Evolutionary conservation across 1,139 yeast species (phyloP), one percentile per base, ranked within the genome.

Genomic region (Taphrina sp.): DNA sequence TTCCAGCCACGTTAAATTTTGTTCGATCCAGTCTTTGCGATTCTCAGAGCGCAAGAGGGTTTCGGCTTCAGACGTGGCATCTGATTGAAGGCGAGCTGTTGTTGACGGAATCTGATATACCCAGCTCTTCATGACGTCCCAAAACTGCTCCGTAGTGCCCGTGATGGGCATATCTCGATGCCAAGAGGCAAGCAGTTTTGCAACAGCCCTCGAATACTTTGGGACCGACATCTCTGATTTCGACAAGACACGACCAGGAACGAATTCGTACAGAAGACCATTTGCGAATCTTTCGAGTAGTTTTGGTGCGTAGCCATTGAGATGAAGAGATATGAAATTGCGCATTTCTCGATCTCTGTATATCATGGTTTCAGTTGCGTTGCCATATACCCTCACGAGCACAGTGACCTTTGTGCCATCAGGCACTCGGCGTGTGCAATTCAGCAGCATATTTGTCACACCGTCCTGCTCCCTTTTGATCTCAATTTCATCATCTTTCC

Each of bases 321-420:
- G 75, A 64, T 82, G 76, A 52, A 85, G 73, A 47, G 81, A 78
- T 56, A 81, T 68, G 66, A 85, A 92, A 61, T 85, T 82, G 29
- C 83, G 82, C 66, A 81, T 83, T 66, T 85, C 95, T 31, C 90
- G 72, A 63, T 83, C 84, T 61, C 95, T 73, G 67, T 85, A 89
- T 41, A 85, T 85, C 57, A 85, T 83, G 36, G 82, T 71, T 59
- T 77, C 78, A 0, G 95, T 85, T 16, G 90, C 90, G 58, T 80
- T 78, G 7, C 95, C 95, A 63, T 85, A 85, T 0, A 85, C 83
- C 58, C 95, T 72, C 60, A 84, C 81, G 38, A 85, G 73, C 1
- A 83, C 82, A 4, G 70, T 70, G 57, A 74, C 75, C n/a, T n/a
- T n/a, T 10, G 60, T 60, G 26, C 61, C 57, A 10, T 63, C 58